Conservation (phyloP, 2,329 filamentous ascomycete genomes). For the Fusarium sterilihyphosum region DNA sequence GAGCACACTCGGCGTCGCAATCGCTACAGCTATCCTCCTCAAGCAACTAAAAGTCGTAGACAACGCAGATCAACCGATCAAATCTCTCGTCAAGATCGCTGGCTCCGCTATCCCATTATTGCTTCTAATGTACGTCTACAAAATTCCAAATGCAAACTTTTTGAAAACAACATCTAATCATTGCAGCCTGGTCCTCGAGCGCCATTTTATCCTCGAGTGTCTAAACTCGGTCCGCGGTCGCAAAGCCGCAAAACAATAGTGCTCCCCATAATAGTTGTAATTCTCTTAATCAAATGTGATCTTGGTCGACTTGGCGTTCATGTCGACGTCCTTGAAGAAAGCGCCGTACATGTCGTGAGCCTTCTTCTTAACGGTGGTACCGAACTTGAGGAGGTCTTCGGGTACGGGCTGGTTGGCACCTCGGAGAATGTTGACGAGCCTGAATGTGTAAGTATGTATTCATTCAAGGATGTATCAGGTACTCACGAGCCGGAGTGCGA, state of each 20-base stretch:
- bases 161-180: conserved; percentile 40
- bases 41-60: conserved; percentile 41
- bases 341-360: conserved; percentile 92
- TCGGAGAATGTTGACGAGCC: conserved; percentile 92
- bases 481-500: conserved; percentile 86
- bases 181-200: conserved; percentile 63
- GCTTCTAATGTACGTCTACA: conserved; percentile 66
- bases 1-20: conserved; percentile 40
- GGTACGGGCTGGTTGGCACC: conserved; percentile 92
- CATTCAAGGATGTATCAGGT: background rate
- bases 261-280: conserved; percentile 16
- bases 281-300: conserved; percentile 80
- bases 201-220: conserved; percentile 62
- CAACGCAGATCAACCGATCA: conserved; percentile 42
- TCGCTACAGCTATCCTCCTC: conserved; percentile 43
- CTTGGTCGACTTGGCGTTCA: conserved; percentile 86
- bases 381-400: conserved; percentile 91
- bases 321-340: conserved; percentile 91
- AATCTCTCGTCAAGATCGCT: conserved; percentile 58
- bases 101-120: conserved; percentile 62
- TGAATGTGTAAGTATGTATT: conserved; percentile 49
- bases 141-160: conserved; percentile 25
- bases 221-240: conserved; percentile 55
- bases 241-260: conserved; percentile 46
- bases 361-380: conserved; percentile 99